Conservation (phyloP, 768 basidiomycete species). For the Leccinum incarnatum region DNA sequence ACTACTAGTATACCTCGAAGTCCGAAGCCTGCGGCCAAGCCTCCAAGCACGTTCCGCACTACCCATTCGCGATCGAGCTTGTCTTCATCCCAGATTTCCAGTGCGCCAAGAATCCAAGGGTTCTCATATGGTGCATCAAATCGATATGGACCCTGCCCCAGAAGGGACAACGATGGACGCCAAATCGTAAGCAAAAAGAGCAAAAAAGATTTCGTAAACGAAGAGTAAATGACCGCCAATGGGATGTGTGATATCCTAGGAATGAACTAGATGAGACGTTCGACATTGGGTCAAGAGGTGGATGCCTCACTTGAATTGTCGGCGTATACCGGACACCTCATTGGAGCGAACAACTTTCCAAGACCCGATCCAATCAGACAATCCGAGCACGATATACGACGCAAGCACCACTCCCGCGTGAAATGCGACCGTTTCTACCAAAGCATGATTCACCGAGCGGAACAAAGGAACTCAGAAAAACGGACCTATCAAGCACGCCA, state of each 20-base stretch:
- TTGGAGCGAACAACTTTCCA: slow-evolving; percentile 19
- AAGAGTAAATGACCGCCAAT: slow-evolving; percentile 79
- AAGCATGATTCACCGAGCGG: background rate
- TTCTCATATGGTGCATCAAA: slow-evolving; percentile 30
- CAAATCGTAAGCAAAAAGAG: slow-evolving; percentile 81
- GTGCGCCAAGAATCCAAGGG: slow-evolving; percentile 38
- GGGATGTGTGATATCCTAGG: slow-evolving; percentile 69
- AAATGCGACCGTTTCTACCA: slow-evolving; percentile 72
- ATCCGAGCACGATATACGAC: slow-evolving; percentile 49
- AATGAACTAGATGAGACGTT: background rate
- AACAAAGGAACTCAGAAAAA: background rate
- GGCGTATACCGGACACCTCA: slow-evolving; percentile 49
- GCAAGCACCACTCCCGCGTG: slow-evolving; percentile 63
- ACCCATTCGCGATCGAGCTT: slow-evolving; percentile 81
- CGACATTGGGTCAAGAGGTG: too few relatives aligned
- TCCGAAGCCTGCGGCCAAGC: slow-evolving; percentile 85
- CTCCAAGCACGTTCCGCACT: slow-evolving; percentile 78
- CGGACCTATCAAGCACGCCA: slow-evolving; percentile 64
- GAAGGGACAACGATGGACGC: slow-evolving; percentile 45
- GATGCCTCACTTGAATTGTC: slow-evolving; percentile 55
- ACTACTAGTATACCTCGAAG: slow-evolving; percentile 55
- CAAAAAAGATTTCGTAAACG: slow-evolving; percentile 78
- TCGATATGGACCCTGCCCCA: slow-evolving; percentile 19
- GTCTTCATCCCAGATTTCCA: slow-evolving; percentile 66
- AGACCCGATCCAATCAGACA: slow-evolving; percentile 37